Percentiles rank a stretch among this genome's conserved stretches.
phyloP scores from a whole-genome alignment of 768 basidiomycete species.

The Boletus huronensis region DNA sequence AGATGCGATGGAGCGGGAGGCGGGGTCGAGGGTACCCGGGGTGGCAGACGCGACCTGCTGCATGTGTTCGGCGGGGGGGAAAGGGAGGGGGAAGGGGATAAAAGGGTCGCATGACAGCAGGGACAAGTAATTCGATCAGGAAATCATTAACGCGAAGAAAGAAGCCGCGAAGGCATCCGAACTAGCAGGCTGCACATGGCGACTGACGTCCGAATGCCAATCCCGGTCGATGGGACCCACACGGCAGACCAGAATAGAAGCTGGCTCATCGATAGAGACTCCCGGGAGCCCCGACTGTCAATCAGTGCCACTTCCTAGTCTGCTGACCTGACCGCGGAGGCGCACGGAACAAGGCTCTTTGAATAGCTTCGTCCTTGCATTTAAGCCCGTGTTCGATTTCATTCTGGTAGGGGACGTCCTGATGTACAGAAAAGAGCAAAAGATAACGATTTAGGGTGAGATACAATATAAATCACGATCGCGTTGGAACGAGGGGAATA shows the following conservation, averaged over 20 bases:
- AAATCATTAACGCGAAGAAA: neutral
- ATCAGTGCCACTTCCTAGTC: too few relatives aligned
- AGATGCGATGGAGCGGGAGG: neutral
- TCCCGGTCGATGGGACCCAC: too few relatives aligned
- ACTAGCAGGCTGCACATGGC: neutral
- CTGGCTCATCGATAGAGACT: too few relatives aligned
- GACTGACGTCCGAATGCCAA: neutral
- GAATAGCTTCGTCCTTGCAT: too few relatives aligned
- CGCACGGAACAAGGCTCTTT: too few relatives aligned
- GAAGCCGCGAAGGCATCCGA: neutral
- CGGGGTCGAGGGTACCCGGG: neutral
- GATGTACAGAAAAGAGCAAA: constrained; percentile 15
- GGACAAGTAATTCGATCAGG: neutral
- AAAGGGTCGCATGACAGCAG: neutral
- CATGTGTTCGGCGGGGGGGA: neutral
- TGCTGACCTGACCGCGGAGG: too few relatives aligned
- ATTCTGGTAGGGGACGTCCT: constrained; percentile 3
- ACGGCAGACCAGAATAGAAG: too few relatives aligned
- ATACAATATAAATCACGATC: constrained; percentile 16
- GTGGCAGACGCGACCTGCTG: neutral
- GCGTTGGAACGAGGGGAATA: neutral
- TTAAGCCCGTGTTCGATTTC: neutral
- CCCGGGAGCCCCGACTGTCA: too few relatives aligned
- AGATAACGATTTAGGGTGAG: neutral
- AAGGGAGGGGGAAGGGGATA: neutral